These are phyloP conservation scores for Flaveria floridana DNA, from an alignment of 140 eudicot genomes.

Conservation along the genomic window DNA sequence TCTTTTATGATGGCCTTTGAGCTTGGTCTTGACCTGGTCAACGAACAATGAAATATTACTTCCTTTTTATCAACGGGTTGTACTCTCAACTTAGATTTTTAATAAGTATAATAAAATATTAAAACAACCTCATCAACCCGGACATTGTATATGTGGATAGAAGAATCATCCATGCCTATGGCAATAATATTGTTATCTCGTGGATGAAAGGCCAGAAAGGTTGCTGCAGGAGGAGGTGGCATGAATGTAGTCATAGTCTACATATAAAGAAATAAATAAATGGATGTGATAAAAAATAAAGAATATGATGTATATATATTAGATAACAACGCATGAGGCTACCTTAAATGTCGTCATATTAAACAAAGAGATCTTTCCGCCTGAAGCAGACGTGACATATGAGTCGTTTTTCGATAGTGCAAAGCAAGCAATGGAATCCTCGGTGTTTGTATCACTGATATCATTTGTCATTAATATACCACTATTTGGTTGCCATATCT, in stretches of 20 bases:
- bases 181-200: conserved; percentile 78
- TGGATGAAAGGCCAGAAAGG: conserved; percentile 77
- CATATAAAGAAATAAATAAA: conserved; percentile 13
- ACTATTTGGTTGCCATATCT: conserved; percentile 79
- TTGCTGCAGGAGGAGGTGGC: conserved; percentile 87
- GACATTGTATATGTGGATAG: conserved; percentile 77
- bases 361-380: conserved; percentile 80
- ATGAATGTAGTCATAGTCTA: conserved; percentile 83
- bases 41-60: conserved; percentile 6
- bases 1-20: conserved; percentile 68
- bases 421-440: conserved; percentile 72
- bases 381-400: conserved; percentile 83
- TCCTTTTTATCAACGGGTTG: neutral
- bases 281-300: neutral
- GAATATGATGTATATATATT: neutral
- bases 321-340: conserved; percentile 9
- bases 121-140: conserved; percentile 62
- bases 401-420: conserved; percentile 86
- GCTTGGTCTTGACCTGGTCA: conserved; percentile 65
- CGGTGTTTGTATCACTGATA: conserved; percentile 60
- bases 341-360: conserved; percentile 93
- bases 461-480: conserved; percentile 87
- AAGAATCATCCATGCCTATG: conserved; percentile 83
- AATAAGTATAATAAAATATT: neutral
- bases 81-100: neutral